Evolutionary conservation across 768 basidiomycete species (phyloP).

Genomic region (Mycena vulgaris): DNA sequence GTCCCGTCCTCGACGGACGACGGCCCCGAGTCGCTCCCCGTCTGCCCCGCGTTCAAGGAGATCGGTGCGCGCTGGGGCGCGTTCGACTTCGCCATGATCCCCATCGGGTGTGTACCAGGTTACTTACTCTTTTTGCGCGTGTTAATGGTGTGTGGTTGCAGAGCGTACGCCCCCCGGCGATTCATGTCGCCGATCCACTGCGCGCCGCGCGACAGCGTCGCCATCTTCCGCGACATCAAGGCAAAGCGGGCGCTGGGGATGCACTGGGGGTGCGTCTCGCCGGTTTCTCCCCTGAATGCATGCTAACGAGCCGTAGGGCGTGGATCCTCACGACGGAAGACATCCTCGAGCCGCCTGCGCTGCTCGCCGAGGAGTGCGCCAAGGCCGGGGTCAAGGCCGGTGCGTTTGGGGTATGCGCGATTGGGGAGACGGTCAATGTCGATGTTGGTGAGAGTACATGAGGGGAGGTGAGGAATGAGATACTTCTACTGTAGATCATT

Average conservation of each 20-base stretch:
- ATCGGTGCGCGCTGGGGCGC: constrained; percentile 75
- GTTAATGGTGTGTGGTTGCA: constrained; percentile 53
- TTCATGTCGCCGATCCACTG: constrained; percentile 76
- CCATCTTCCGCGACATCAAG: constrained; percentile 74
- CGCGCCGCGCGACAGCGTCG: constrained; percentile 77
- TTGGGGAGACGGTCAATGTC: constrained; percentile 69
- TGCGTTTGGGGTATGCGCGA: constrained; percentile 69
- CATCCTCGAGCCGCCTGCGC: constrained; percentile 72
- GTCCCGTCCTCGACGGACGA: constrained; percentile 65
- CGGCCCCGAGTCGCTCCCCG: constrained; percentile 59
- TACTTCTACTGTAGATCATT: not conserved
- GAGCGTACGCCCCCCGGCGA: constrained; percentile 71
- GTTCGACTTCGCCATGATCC: constrained; percentile 80
- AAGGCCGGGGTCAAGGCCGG: constrained; percentile 67
- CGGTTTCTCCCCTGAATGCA: not conserved
- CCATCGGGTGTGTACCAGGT: constrained; percentile 67
- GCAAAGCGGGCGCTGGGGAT: constrained; percentile 76
- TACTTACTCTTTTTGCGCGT: not conserved
- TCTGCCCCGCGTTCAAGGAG: constrained; percentile 82
- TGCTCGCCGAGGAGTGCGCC: constrained; percentile 67
- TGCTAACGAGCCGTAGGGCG: constrained; percentile 51
- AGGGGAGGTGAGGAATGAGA: not conserved
- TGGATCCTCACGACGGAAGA: constrained; percentile 70
- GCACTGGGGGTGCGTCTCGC: constrained; percentile 73
- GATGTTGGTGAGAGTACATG: constrained; percentile 18